Conservation (phyloP, 2,329 filamentous ascomycete genomes). For the Colletotrichum theobromicola region DNA sequence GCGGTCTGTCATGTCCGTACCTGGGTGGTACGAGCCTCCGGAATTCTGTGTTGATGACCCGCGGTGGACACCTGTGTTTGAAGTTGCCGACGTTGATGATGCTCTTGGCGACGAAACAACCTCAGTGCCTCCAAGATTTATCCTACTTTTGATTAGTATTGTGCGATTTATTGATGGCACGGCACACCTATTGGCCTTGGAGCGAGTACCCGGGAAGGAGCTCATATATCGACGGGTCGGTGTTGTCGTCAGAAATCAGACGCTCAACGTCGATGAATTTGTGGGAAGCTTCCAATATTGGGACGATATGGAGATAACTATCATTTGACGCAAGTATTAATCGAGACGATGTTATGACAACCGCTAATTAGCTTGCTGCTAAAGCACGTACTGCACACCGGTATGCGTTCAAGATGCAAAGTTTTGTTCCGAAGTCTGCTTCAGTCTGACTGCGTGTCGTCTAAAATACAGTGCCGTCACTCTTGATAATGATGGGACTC, state of each 20-base stretch:
- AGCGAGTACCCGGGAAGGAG: not conserved
- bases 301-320: not conserved
- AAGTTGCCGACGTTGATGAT: not conserved
- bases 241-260: not conserved
- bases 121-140: not conserved
- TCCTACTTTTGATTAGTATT: not conserved
- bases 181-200: not conserved
- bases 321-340: not conserved
- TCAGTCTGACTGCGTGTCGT: not conserved
- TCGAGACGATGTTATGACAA: not conserved
- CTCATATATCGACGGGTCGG: not conserved
- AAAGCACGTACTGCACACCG: not conserved
- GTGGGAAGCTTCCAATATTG: not conserved
- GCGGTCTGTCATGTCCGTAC: not conserved
- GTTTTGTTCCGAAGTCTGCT: not conserved
- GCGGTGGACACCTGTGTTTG: not conserved
- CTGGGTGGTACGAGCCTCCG: not conserved
- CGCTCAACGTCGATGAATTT: not conserved
- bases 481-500: constrained; percentile 81
- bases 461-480: constrained; percentile 72
- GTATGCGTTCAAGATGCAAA: not conserved
- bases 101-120: not conserved
- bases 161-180: not conserved
- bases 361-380: not conserved
- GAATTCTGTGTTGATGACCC: not conserved